Percentiles rank a stretch among this genome's conserved stretches.
phyloP scores from a whole-genome alignment of 2,329 filamentous ascomycete species.

The Trichoderma sp. region DNA sequence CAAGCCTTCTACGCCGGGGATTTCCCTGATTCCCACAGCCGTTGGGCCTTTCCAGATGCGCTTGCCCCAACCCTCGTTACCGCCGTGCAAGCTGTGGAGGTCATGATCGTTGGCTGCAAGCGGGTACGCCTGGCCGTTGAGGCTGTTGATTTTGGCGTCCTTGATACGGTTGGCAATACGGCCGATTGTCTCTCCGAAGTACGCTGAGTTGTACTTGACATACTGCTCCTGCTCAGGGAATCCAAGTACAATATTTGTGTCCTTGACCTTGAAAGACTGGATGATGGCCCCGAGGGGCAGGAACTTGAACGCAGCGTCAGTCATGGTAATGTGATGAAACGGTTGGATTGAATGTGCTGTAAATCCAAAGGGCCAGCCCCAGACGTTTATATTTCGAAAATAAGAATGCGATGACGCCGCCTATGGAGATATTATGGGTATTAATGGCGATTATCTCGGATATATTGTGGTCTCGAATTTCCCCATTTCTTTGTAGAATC shows the following conservation, averaged over 20 bases:
- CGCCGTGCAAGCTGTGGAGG: constrained; percentile 74
- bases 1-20: constrained; percentile 53
- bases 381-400: constrained; percentile 1
- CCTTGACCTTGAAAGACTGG: constrained; percentile 76
- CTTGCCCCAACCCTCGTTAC: constrained; percentile 77
- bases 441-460: constrained; percentile 10
- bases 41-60: constrained; percentile 72
- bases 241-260: constrained; percentile 83
- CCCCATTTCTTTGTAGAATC: background rate
- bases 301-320: constrained; percentile 60
- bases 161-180: constrained; percentile 80
- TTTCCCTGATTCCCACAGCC: constrained; percentile 52
- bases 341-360: background rate
- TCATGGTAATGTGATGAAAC: constrained; percentile 35
- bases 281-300: constrained; percentile 77
- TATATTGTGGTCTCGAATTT: constrained; percentile 5
- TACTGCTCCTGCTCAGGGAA: constrained; percentile 79
- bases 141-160: constrained; percentile 65
- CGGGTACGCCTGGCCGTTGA: constrained; percentile 72
- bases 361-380: background rate
- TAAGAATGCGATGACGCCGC: background rate
- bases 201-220: constrained; percentile 70
- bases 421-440: constrained; percentile 3
- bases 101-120: constrained; percentile 72
- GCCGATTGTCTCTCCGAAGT: constrained; percentile 93